Percentiles rank a stretch among this genome's conserved stretches.
Conservation (phyloP, 805 yeast species). For the Saccharomycopsis sp. region DNA sequence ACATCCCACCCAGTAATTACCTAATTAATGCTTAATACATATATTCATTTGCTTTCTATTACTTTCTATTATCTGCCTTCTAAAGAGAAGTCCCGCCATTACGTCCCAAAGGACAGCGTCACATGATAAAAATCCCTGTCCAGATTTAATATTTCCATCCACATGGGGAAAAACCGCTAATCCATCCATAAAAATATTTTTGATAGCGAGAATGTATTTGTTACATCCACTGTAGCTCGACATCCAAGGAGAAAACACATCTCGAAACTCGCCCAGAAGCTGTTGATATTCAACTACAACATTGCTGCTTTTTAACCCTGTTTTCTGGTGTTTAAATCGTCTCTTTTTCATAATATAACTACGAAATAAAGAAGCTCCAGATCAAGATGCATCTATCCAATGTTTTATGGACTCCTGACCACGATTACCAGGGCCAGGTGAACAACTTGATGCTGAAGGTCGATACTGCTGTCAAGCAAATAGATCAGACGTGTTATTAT, state of each 20-base stretch:
- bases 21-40: not conserved
- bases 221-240: not conserved
- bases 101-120: not conserved
- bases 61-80: too few relatives aligned
- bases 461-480: conserved; percentile 14
- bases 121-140: not conserved
- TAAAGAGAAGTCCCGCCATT: too few relatives aligned
- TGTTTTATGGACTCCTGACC: conserved; percentile 17
- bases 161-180: not conserved
- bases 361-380: not conserved
- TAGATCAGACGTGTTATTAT: conserved; percentile 9
- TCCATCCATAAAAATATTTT: not conserved
- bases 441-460: not conserved
- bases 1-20: too few relatives aligned
- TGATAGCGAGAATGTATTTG: not conserved
- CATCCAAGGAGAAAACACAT: not conserved
- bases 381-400: conserved; percentile 13
- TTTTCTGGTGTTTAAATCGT: too few relatives aligned
- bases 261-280: not conserved
- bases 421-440: conserved; percentile 12
- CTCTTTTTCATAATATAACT: too few relatives aligned
- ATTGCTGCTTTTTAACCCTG: too few relatives aligned
- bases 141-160: too few relatives aligned
- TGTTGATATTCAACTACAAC: not conserved
- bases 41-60: not conserved